Percentiles rank a stretch among this genome's conserved stretches.
Conservation (phyloP, 371 early-diverging fungal species). For the Choanephora cucurbitarum region DNA sequence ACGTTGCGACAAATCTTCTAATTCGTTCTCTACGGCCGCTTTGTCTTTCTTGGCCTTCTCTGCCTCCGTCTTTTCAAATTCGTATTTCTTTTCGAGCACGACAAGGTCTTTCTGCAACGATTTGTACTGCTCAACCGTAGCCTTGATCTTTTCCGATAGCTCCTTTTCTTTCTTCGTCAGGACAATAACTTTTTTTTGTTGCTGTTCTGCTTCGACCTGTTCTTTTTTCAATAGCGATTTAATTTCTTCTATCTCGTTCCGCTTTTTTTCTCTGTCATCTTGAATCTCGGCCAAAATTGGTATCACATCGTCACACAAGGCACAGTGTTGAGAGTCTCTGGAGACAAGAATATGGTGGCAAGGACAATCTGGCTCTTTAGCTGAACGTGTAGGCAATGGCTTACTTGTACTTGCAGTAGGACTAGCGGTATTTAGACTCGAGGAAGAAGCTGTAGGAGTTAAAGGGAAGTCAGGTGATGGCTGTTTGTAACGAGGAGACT, state of each 20-base stretch:
- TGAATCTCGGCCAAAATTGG: conserved; percentile 45
- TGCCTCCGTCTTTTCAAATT: conserved; percentile 74
- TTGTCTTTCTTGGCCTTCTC: conserved; percentile 81
- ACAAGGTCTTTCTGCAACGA: conserved; percentile 45
- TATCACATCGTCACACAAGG: conserved; percentile 50
- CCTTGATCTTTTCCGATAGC: conserved; percentile 31
- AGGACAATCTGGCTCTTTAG: conserved; percentile 32
- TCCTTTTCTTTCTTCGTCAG: conserved; percentile 34
- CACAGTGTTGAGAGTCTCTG: conserved; percentile 38
- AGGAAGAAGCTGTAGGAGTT: conserved; percentile 12
- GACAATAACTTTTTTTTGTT: conserved; percentile 23
- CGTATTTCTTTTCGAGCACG: conserved; percentile 50
- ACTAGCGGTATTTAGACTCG: neutral
- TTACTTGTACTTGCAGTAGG: conserved; percentile 6
- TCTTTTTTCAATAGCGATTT: conserved; percentile 28
- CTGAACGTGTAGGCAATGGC: conserved; percentile 2
- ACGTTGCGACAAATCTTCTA: conserved; percentile 82
- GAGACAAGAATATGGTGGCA: conserved; percentile 39
- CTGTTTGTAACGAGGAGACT: conserved; percentile 15
- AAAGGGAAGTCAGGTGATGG: conserved; percentile 1
- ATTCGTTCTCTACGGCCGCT: conserved; percentile 78
- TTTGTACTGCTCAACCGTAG: conserved; percentile 32
- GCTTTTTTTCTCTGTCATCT: conserved; percentile 30
- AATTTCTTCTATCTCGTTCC: conserved; percentile 33
- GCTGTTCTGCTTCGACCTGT: conserved; percentile 12